Base-by-base conservation (phyloP, 164 flowering plant genomes). In the Protea cynaroides region DNA sequence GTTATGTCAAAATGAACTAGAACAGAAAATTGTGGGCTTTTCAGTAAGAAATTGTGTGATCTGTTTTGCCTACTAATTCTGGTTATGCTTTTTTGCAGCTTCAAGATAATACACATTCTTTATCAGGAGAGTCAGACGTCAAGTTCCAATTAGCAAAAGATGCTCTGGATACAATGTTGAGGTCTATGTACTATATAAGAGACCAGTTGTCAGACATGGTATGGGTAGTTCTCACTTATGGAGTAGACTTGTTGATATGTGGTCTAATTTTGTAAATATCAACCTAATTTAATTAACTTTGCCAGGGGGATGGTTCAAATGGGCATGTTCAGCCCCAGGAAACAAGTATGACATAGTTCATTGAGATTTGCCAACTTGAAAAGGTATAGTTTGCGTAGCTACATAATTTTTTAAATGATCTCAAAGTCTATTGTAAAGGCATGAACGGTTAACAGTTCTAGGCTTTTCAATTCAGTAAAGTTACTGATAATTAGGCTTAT, bases 121-220 rank as follows among this genome's bases (percentile, higher is more conserved):
- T 56, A 18, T 54, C 64, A 25, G 81, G 79, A 36, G 88, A 88
- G 64, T 62, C 62, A 17, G 86, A 81, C 22, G 83, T 83, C 65
- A 85, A 82, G 69, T 86, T 88, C 65, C 90, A 82, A 69, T 37
- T 81, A 73, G 79, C 76, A 60, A 83, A 75, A 65, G 91, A 83
- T 70, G 73, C 80, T 47, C 66, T 83, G 29, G 82, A 84, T 13
- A 78, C 85, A 55, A 85, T 84, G 88, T 56, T 82, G 71, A 76
- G 56, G 52, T 82, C 88, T 29, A 82, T 86, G 91, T 76, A 82
- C 64, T 56, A 57, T 29, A 80, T 84, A 36, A 79, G 81, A 72
- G 87, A 84, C 38, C 83, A 84, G 63, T 74, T 84, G 52, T 78
- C 82, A 36, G 64, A 64, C 54, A 47, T 36, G 57, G 80, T 79